phyloP scores from a whole-genome alignment of 805 yeast genomes.

The Ogataea ganodermae region DNA sequence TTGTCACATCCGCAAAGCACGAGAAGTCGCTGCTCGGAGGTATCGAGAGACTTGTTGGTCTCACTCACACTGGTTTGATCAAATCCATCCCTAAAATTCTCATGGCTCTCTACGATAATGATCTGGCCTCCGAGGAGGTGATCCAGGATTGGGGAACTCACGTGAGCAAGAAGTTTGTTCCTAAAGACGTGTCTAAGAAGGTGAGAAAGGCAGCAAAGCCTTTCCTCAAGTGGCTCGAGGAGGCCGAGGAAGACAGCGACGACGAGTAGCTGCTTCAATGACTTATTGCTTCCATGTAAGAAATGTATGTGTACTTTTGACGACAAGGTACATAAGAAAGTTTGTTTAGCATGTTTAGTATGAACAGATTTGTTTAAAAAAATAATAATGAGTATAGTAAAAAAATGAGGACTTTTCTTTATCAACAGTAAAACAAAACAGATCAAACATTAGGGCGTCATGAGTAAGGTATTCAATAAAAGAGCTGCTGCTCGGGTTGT shows the following conservation, averaged over 20 bases:
- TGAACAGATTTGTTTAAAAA: not conserved
- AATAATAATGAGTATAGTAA: not conserved
- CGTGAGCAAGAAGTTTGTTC: constrained; percentile 89
- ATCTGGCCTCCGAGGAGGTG: constrained; percentile 80
- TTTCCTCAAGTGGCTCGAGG: constrained; percentile 90
- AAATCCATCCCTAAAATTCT: constrained; percentile 78
- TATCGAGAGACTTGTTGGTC: constrained; percentile 87
- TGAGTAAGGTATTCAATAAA: constrained; percentile 11
- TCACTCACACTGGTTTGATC: constrained; percentile 70
- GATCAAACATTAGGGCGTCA: constrained; percentile 7
- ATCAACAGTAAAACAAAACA: not conserved
- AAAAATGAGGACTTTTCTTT: not conserved
- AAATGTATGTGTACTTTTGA: constrained; percentile 1
- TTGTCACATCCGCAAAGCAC: constrained; percentile 64
- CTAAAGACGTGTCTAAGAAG: constrained; percentile 88
- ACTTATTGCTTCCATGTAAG: not conserved
- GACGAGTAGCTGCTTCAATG: constrained; percentile 26
- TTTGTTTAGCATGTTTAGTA: not conserved
- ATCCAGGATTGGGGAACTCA: constrained; percentile 84
- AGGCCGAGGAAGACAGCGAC: constrained; percentile 76
- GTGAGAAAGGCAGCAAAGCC: constrained; percentile 97
- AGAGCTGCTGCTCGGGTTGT: constrained; percentile 19
- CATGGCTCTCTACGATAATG: constrained; percentile 78
- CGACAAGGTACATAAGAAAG: constrained; percentile 1
- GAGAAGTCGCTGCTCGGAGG: constrained; percentile 95